These are phyloP conservation scores for Hypoxylon subgilvum DNA, from an alignment of 495 filamentous ascomycete genomes.

Conservation along the genomic window DNA sequence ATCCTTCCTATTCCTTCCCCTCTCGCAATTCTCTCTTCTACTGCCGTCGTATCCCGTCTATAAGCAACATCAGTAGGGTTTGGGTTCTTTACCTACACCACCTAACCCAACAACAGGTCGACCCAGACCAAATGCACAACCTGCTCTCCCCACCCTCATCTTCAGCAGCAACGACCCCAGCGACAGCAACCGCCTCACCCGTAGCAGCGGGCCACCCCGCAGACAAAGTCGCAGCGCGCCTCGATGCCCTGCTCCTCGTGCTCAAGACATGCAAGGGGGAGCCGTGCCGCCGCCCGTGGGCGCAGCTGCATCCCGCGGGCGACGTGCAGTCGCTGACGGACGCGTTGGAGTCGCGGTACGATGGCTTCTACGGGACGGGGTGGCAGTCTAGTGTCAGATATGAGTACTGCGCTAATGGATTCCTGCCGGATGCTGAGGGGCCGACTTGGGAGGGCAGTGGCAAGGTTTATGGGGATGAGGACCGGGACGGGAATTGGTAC, in stretches of 20 bases:
- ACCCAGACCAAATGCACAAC: constrained; percentile 63
- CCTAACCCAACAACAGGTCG: constrained; percentile 46
- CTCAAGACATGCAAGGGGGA: constrained; percentile 62
- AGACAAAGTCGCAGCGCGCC: constrained; percentile 47
- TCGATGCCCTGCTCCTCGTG: constrained; percentile 65
- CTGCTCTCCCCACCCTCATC: constrained; percentile 44
- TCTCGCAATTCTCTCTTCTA: neutral
- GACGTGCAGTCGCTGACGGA: constrained; percentile 40
- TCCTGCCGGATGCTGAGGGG: constrained; percentile 63
- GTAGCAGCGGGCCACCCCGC: constrained; percentile 47
- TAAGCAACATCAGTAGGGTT: too few relatives aligned
- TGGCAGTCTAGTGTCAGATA: constrained; percentile 44
- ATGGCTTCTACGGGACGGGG: constrained; percentile 57
- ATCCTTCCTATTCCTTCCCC: neutral
- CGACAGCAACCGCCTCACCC: neutral
- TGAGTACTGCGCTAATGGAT: constrained; percentile 61
- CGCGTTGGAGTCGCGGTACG: constrained; percentile 52
- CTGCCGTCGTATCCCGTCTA: too few relatives aligned
- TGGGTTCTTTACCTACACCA: neutral
- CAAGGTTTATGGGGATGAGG: constrained; percentile 4
- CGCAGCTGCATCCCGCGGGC: constrained; percentile 57
- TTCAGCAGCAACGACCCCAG: too few relatives aligned
- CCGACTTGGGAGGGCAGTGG: constrained; percentile 43
- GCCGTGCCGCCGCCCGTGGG: constrained; percentile 63
- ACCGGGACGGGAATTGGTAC: constrained; percentile 10